Evolutionary conservation across 495 filamentous ascomycete species (phyloP).

Genomic region (Cenococcum geophilum): DNA sequence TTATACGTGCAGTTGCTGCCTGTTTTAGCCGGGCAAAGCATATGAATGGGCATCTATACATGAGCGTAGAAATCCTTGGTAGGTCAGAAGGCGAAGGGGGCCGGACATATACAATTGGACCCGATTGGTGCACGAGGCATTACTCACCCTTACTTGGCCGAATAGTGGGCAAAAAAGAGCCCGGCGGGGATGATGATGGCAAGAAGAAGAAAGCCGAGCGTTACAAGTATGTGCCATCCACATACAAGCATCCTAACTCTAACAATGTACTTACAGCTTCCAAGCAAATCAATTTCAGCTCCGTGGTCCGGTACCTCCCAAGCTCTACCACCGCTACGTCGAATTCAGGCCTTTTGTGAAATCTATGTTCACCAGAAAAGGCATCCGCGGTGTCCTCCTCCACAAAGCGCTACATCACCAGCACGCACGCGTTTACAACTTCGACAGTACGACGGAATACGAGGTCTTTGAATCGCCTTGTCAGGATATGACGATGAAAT

Average conservation of each 20-base stretch:
- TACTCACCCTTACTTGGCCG: conserved; percentile 84
- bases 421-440: conserved; percentile 83
- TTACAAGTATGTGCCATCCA: conserved; percentile 57
- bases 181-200: conserved; percentile 32
- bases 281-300: conserved; percentile 92
- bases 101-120: conserved; percentile 70
- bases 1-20: conserved; percentile 57
- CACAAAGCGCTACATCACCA: conserved; percentile 85
- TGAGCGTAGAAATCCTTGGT: conserved; percentile 72
- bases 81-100: conserved; percentile 66
- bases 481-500: conserved; percentile 63
- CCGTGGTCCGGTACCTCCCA: conserved; percentile 67
- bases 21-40: conserved; percentile 51
- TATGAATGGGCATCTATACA: conserved; percentile 53
- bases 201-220: conserved; percentile 46
- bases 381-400: conserved; percentile 68
- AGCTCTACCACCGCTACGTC: conserved; percentile 83
- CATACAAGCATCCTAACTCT: not conserved
- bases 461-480: conserved; percentile 51
- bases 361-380: conserved; percentile 73
- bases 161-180: conserved; percentile 68
- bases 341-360: conserved; percentile 89
- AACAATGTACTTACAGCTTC: conserved; percentile 51
- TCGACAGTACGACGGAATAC: conserved; percentile 63
- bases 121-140: conserved; percentile 74